Percentiles rank a stretch among this genome's conserved stretches.
These are phyloP conservation scores for Gossypium arboreum DNA, from an alignment of 345 rosid species.

Conservation along the genomic window DNA sequence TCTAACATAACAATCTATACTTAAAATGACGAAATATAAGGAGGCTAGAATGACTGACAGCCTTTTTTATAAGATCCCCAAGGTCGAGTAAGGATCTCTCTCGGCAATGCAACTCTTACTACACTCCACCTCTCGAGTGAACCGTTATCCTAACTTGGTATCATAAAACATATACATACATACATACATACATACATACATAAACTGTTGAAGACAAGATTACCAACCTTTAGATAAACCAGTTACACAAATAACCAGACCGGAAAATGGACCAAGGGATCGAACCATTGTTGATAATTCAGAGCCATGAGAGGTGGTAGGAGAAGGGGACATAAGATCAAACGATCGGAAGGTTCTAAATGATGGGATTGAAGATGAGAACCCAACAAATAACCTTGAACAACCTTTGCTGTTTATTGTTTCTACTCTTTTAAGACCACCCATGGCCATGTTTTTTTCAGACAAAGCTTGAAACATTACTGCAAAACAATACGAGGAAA, in stretches of 20 bases:
- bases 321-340: constrained; percentile 42
- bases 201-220: not conserved
- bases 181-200: too few relatives aligned
- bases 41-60: too few relatives aligned
- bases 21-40: too few relatives aligned
- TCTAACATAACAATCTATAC: too few relatives aligned
- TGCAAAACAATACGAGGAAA: not conserved
- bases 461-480: too few relatives aligned
- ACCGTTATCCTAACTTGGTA: too few relatives aligned
- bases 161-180: too few relatives aligned
- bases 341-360: constrained; percentile 35
- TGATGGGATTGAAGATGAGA: constrained; percentile 42
- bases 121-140: too few relatives aligned
- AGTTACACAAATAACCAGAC: constrained; percentile 81
- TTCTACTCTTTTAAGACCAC: constrained; percentile 53
- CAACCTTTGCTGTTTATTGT: constrained; percentile 70
- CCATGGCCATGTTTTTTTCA: constrained; percentile 47
- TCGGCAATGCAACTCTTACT: too few relatives aligned
- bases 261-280: constrained; percentile 53
- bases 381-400: constrained; percentile 62
- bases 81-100: too few relatives aligned
- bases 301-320: constrained; percentile 45
- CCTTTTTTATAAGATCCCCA: too few relatives aligned
- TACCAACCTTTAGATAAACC: constrained; percentile 81
- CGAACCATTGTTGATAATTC: constrained; percentile 27